Evolutionary conservation across 371 early-diverging fungal genomes (phyloP).

Genomic region (Mucor circinelloides): DNA sequence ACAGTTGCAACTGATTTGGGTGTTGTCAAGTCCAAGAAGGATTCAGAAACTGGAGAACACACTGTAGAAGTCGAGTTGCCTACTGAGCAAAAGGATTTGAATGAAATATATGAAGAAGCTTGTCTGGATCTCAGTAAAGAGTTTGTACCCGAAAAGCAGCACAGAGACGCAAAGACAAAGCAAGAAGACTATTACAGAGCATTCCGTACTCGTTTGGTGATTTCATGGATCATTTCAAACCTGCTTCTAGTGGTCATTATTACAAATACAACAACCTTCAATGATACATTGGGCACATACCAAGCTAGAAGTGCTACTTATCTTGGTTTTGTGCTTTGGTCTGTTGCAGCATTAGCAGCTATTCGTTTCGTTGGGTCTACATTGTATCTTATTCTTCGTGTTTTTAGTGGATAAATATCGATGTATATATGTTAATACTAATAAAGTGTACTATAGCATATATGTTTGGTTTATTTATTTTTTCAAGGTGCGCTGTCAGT

Average conservation of each 20-base stretch:
- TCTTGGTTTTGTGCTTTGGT: constrained; percentile 83
- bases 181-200: constrained; percentile 84
- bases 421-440: background rate
- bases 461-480: too few relatives aligned
- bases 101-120: constrained; percentile 74
- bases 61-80: constrained; percentile 69
- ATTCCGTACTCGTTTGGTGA: constrained; percentile 81
- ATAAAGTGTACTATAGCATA: constrained; percentile 41
- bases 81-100: constrained; percentile 76
- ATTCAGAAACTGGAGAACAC: constrained; percentile 29
- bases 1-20: constrained; percentile 46
- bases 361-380: constrained; percentile 80
- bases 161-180: constrained; percentile 73
- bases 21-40: constrained; percentile 45
- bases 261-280: constrained; percentile 37
- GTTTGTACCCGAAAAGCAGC: constrained; percentile 52
- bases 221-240: constrained; percentile 85
- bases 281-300: constrained; percentile 37
- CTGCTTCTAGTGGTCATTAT: constrained; percentile 63
- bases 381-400: constrained; percentile 63
- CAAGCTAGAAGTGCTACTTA: constrained; percentile 42
- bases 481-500: too few relatives aligned
- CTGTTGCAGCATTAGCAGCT: constrained; percentile 72
- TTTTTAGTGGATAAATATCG: constrained; percentile 8
- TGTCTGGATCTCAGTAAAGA: constrained; percentile 49